Evolutionary conservation across 116 monocot species (phyloP), one percentile per base, ranked within the genome.

Genomic region (Zostera marina): DNA sequence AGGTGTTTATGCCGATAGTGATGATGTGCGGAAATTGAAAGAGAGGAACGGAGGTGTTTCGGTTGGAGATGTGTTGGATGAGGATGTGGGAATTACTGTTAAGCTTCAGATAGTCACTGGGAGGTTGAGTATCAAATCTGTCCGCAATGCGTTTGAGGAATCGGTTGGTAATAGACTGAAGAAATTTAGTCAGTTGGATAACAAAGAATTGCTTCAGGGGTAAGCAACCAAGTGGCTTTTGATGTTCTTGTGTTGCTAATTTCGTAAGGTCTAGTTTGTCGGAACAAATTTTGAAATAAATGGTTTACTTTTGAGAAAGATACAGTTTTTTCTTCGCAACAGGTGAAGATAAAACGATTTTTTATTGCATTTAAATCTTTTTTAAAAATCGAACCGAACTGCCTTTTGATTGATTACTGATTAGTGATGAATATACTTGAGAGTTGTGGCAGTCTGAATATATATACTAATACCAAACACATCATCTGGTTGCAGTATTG

Each of bases 91-190:
- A 42, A 80, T 88, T 77, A 85, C 88, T 49, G 75, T 94, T 52
- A 76, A 81, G 56, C 94, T 94, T 60, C 84, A 88, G 60, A 94
- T 94, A 38, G 94, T 94, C 16, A 88, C 85, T 68, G 75, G 85
- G 8, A 82, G 80, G 56, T 60, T 96, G 22, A 83, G 79, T 49
- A 89, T 96, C 70, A 65, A 65, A 10, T 96, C 96, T 12, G 89
- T 89, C 8, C 82, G 96, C 19, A 80, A 70, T 66, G 82, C 89
- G 21, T 96, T 96, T 82, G 85, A 80, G 71, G 82, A 89, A 53
- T 82, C 85, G 49, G 82, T 96, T 5, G 82, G 89, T 62, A 78
- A 26, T 56, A 80, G 89, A 70, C 61, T 96, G 40, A 58, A 63
- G 66, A 96, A 80, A 51, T 77, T 85, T 41, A 70, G 77, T 60